Evolutionary conservation across 768 basidiomycete genomes (phyloP).

Genomic region (Nidularia pulvinata): DNA sequence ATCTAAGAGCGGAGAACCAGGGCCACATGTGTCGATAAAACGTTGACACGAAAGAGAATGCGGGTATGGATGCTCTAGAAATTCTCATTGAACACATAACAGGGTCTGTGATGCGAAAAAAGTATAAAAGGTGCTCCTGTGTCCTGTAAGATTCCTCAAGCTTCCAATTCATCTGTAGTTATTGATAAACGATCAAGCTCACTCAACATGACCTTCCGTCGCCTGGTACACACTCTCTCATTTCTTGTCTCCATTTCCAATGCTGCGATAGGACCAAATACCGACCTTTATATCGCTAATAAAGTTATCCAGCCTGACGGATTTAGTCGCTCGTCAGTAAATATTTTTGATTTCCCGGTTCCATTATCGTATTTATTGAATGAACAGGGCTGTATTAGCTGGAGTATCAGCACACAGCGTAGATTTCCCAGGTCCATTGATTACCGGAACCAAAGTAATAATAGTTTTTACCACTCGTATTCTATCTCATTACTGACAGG

Average conservation of each 20-base stretch:
- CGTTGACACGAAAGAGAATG: too few species aligned
- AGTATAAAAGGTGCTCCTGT: too few species aligned
- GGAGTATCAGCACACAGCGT: background rate
- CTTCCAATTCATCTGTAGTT: too few species aligned
- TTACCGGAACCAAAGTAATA: background rate
- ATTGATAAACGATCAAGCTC: too few species aligned
- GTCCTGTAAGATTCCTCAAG: too few species aligned
- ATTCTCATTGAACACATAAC: too few species aligned
- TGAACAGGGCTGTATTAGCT: background rate
- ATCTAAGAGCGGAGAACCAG: too few species aligned
- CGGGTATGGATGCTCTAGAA: too few species aligned
- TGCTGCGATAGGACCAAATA: background rate
- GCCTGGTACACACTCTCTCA: too few species aligned
- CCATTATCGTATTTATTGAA: background rate
- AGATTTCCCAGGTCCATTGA: slow-evolving; percentile 1
- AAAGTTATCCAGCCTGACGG: slow-evolving; percentile 1
- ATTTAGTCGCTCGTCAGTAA: background rate
- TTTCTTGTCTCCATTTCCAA: background rate
- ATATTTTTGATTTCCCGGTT: background rate
- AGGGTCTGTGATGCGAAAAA: too few species aligned
- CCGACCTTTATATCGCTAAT: background rate
- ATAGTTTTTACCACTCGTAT: background rate
- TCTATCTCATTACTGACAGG: background rate
- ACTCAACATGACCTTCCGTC: too few species aligned
- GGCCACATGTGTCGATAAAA: too few species aligned